phyloP scores from a whole-genome alignment of 352 stramenopile genomes.

The Phytophthora quininea region DNA sequence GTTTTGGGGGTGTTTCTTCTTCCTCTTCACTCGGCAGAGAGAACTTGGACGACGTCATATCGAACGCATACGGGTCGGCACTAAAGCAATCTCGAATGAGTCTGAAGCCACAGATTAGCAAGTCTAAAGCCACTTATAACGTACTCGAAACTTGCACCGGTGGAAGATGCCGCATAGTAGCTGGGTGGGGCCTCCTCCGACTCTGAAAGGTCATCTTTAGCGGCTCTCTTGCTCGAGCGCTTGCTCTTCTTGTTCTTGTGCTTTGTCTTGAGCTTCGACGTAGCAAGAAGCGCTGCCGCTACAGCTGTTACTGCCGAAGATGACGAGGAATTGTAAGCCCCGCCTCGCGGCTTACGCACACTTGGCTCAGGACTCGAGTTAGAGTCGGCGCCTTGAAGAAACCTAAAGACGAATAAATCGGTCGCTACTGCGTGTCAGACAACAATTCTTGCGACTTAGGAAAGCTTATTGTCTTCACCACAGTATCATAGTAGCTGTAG shows the following conservation, averaged over 20 bases:
- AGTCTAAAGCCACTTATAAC: constrained; percentile 7
- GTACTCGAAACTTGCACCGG: constrained; percentile 29
- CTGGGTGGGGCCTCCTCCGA: constrained; percentile 62
- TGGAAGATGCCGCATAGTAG: constrained; percentile 50
- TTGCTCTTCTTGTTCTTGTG: constrained; percentile 31
- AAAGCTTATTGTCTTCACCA: not conserved
- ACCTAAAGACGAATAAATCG: constrained; percentile 37
- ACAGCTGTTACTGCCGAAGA: constrained; percentile 53
- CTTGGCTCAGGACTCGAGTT: constrained; percentile 46
- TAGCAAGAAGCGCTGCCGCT: constrained; percentile 53
- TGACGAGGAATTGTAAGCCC: constrained; percentile 18
- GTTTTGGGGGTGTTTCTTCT: constrained; percentile 21
- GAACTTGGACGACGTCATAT: constrained; percentile 48
- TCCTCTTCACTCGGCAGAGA: constrained; percentile 32
- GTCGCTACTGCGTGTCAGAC: constrained; percentile 9
- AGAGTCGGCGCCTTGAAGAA: constrained; percentile 64
- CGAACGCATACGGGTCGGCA: constrained; percentile 77
- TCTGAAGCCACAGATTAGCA: constrained; percentile 9
- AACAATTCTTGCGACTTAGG: constrained; percentile 11
- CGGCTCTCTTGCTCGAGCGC: constrained; percentile 26
- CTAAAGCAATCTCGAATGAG: constrained; percentile 23
- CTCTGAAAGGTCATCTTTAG: constrained; percentile 41
- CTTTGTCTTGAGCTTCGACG: constrained; percentile 46
- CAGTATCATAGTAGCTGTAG: not conserved
- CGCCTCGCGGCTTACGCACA: constrained; percentile 15